phyloP scores from a whole-genome alignment of 345 rosid species.

The Populus deltoides region DNA sequence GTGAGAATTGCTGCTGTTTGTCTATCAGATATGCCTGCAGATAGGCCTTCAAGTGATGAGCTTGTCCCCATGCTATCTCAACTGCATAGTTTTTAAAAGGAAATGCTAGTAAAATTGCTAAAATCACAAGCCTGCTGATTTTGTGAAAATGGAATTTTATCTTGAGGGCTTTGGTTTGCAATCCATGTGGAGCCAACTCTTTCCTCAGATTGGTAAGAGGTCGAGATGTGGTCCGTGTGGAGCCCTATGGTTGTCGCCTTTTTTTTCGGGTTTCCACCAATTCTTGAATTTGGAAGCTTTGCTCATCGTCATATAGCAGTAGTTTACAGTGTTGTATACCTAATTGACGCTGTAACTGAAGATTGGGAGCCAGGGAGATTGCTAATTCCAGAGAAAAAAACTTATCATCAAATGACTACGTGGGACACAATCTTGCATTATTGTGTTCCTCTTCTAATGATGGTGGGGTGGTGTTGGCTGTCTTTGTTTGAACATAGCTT shows the following conservation, averaged over 20 bases:
- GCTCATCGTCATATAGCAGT: not conserved
- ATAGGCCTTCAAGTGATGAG: constrained; percentile 91
- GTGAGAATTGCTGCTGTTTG: constrained; percentile 82
- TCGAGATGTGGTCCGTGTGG: not conserved
- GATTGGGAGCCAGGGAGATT: constrained; percentile 8
- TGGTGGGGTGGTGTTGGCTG: constrained; percentile 35
- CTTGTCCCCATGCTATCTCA: constrained; percentile 92
- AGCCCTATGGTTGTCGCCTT: not conserved
- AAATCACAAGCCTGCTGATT: constrained; percentile 7
- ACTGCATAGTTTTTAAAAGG: constrained; percentile 73
- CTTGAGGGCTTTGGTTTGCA: constrained; percentile 2
- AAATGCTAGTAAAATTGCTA: constrained; percentile 26
- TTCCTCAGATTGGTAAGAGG: not conserved
- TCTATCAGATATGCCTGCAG: constrained; percentile 80
- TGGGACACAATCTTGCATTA: constrained; percentile 21
- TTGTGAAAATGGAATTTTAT: constrained; percentile 15
- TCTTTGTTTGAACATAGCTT: constrained; percentile 20
- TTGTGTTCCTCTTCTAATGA: constrained; percentile 27
- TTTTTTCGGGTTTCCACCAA: not conserved
- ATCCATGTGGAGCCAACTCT: not conserved
- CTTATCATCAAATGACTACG: constrained; percentile 1
- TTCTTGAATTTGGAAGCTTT: not conserved
- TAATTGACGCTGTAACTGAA: constrained; percentile 2
- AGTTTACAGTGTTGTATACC: not conserved
- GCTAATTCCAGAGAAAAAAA: constrained; percentile 6